Percentiles rank a stretch among this genome's conserved stretches.
These are phyloP conservation scores for Ulota crispa DNA, from an alignment of 225 moss, liverwort and hornwort species.

Conservation along the genomic window DNA sequence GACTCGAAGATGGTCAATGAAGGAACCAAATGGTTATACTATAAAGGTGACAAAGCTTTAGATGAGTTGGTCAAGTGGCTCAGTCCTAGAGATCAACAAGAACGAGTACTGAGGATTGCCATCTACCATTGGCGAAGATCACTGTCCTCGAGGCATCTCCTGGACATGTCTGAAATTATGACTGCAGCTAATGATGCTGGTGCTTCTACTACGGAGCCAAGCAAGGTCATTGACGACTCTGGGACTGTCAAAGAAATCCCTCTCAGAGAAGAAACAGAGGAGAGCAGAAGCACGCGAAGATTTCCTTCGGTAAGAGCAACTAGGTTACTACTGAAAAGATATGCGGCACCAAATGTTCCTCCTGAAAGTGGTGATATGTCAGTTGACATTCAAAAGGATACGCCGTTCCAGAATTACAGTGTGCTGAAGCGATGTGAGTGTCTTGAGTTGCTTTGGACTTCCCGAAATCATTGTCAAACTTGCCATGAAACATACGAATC, in stretches of 20 bases:
- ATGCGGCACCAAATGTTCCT: slow-evolving; percentile 40
- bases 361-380: slow-evolving; percentile 22
- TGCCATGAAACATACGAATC: slow-evolving; percentile 83
- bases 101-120: slow-evolving; percentile 63
- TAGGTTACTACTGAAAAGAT: slow-evolving; percentile 62
- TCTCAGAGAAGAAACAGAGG: slow-evolving; percentile 11
- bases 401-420: slow-evolving; percentile 26
- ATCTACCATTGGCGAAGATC: slow-evolving; percentile 78
- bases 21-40: slow-evolving; percentile 59
- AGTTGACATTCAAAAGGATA: slow-evolving; percentile 32
- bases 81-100: slow-evolving; percentile 60
- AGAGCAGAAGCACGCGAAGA: slow-evolving; percentile 12
- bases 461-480: slow-evolving; percentile 64
- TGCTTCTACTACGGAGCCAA: slow-evolving; percentile 23
- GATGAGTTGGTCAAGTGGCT: slow-evolving; percentile 85
- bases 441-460: slow-evolving; percentile 80
- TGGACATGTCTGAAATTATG: slow-evolving; percentile 33
- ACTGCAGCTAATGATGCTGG: slow-evolving; percentile 24
- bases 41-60: slow-evolving; percentile 54
- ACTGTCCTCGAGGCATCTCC: slow-evolving; percentile 42
- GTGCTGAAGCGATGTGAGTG: slow-evolving; percentile 73
- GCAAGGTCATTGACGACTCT: slow-evolving; percentile 23
- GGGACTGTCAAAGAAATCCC: slow-evolving; percentile 24
- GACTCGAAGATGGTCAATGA: slow-evolving; percentile 33
- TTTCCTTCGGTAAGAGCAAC: slow-evolving; percentile 63